phyloP scores from a whole-genome alignment of 179 eudicot genomes.

The Pouteria campechiana region DNA sequence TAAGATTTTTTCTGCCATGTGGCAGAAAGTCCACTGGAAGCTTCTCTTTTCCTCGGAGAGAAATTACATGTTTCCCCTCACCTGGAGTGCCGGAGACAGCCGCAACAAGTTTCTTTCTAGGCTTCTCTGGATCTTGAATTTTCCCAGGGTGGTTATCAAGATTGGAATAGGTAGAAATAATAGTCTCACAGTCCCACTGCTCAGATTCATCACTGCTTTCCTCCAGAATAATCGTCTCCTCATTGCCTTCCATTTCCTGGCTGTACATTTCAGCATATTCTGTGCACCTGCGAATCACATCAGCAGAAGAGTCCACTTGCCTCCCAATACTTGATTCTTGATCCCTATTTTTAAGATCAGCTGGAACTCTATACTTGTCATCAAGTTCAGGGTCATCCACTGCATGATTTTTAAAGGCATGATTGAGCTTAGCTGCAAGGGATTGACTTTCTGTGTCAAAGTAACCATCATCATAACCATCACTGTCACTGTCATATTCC shows the following conservation, averaged over 20 bases:
- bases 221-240: constrained; percentile 36
- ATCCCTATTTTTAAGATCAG: constrained; percentile 26
- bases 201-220: constrained; percentile 93
- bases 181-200: constrained; percentile 85
- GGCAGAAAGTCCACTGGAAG: constrained; percentile 83
- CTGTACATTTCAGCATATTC: constrained; percentile 75
- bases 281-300: constrained; percentile 38
- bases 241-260: constrained; percentile 34
- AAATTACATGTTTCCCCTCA: constrained; percentile 28
- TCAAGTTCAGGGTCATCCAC: constrained; percentile 28
- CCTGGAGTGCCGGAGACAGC: constrained; percentile 26
- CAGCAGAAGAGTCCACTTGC: constrained; percentile 31
- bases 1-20: constrained; percentile 22
- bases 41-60: constrained; percentile 69
- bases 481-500: constrained; percentile 64
- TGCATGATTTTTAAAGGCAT: constrained; percentile 29
- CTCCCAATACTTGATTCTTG: constrained; percentile 16
- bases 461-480: constrained; percentile 35
- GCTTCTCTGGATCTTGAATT: constrained; percentile 49
- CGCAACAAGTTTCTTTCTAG: constrained; percentile 49
- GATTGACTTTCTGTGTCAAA: constrained; percentile 34
- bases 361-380: constrained; percentile 41
- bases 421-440: constrained; percentile 56
- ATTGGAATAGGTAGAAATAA: constrained; percentile 78
- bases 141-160: constrained; percentile 92